Evolutionary conservation across 2,329 filamentous ascomycete genomes (phyloP), one percentile per base, ranked within the genome.

Genomic region (Helminthosporium solani): DNA sequence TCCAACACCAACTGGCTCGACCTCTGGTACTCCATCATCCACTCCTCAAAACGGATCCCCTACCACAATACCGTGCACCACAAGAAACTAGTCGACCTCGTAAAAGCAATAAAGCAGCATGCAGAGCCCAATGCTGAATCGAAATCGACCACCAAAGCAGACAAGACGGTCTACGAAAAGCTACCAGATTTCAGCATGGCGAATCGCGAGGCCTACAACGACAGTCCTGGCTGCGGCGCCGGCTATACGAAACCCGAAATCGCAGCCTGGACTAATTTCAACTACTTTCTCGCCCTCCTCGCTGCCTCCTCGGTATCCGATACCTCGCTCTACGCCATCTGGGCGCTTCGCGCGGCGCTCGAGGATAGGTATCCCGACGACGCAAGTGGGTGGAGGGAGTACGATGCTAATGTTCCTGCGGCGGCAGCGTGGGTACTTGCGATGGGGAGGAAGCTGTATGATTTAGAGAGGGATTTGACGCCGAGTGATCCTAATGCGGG

Each of bases 21-120:
- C 25, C 44, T 68, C 2, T 67, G 61, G 59, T 63, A 63, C 46
- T 63, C 60, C 41, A 44, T 68, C 39, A 54, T 68, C 7, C 65
- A 69, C 38, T 56, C 62, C 1, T 57, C 64, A 23, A 61, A 57
- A 43, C 50, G 58, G 2, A 58, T 56, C 6, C 35, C 57, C 1
- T 65, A 52, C 45, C 46, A 40, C 3, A 27, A 57, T 2, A 33
- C 48, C 14, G 18, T 33, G 16, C n/a, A 12, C 1, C 62, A 63
- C 25, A 27, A 46, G 9, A 54, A 52, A 34, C 49, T 68, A 8
- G 36, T 58, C 38, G 44, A 53, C 7, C 40, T 70, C 8, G 31
- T 68, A 23, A 39, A 39, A 11, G 54, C 53, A 1, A 51, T 68
- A 47, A 64, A 68, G 40, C 19, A 54, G 3, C 61, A 63, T 38